A percentile compares a stretch with the other conserved stretches of the same genome.
phyloP scores from a whole-genome alignment of 2,329 filamentous ascomycete species.

The Thielaviopsis punctulata region DNA sequence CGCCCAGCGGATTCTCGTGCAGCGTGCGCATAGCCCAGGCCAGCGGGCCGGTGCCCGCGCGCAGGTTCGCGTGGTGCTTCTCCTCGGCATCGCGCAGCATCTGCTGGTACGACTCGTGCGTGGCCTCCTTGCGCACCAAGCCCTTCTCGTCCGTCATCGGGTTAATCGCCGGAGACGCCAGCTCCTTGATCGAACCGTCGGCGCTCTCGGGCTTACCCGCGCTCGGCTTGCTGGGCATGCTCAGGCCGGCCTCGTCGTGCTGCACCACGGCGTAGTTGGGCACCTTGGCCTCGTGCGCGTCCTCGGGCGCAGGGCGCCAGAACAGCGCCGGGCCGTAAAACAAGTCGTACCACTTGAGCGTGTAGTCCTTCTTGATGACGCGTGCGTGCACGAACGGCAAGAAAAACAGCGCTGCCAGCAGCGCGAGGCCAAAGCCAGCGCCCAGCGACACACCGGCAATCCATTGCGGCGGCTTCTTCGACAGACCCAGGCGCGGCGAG shows the following conservation, averaged over 20 bases:
- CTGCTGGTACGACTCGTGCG: conserved; percentile 42
- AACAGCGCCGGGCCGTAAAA: conserved; percentile 47
- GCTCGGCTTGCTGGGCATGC: conserved; percentile 18
- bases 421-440: conserved; percentile 38
- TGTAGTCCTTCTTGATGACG: conserved; percentile 51
- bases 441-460: conserved; percentile 51
- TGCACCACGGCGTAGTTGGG: conserved; percentile 68
- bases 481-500: conserved; percentile 47
- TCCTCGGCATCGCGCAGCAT: conserved; percentile 39
- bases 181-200: conserved; percentile 25
- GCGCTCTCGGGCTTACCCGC: conserved; percentile 21
- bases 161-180: conserved; percentile 17
- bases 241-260: conserved; percentile 14
- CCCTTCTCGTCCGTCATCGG: conserved; percentile 24
- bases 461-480: conserved; percentile 50
- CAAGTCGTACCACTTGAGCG: conserved; percentile 45
- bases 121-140: conserved; percentile 28
- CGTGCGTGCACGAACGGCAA: conserved; percentile 50
- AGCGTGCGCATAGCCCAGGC: conserved; percentile 71
- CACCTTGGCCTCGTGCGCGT: conserved; percentile 37
- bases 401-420: conserved; percentile 52
- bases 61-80: conserved; percentile 44
- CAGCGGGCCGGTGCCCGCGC: conserved; percentile 46
- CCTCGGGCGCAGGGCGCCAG: conserved; percentile 36
- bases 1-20: conserved; percentile 53